Evolutionary conservation across 257 asterid species (phyloP), one percentile per base, ranked within the genome.

Genomic region (Datura wrightii): DNA sequence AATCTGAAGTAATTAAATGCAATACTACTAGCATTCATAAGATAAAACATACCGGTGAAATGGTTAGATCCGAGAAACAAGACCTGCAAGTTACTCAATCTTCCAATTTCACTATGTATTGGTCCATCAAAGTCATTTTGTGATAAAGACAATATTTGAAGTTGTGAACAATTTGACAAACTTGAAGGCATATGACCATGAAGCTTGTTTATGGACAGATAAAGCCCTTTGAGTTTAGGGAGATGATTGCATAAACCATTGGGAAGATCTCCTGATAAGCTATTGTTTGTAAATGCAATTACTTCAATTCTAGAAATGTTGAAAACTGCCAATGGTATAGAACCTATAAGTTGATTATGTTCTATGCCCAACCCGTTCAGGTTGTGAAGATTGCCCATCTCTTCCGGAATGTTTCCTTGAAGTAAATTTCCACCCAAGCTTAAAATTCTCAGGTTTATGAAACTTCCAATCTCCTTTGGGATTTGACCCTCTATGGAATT

Each of bases 341-440:
- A 48, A 56, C 82, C 82, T 1, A 9, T 44, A 83, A 83, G 80
- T 31, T 71, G 81, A 69, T 70, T 83, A 79, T 18, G 3, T 86
- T 62, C 63, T 62, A 86, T 79, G 8, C 24, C 48, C 74, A 10
- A 39, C 42, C 65, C n/a, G 4, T 18, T 50, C 31, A 34, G 16
- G 53, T 37, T n/a, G 74, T 37, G 59, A 48, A 86, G 89, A 16
- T 84, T 84, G 37, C 89, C 85, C 8, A 54, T 65, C 24, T 31
- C 72, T 24, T 55, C 37, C 1, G 86, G 83, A 13, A 84, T 16
- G 9, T 5, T 84, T 9, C 83, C 86, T 14, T 13, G 24, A 31
- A 83, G 58, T 4, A 2, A 4, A 50, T 83, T 71, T 8, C 6
- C 19, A 1, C 5, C 0, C 53, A 71, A 42, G 55, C 16, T 10